Percentiles rank a stretch among this genome's conserved stretches.
Evolutionary conservation across 352 stramenopile genomes (phyloP).

Genomic region (Albugo candida): DNA sequence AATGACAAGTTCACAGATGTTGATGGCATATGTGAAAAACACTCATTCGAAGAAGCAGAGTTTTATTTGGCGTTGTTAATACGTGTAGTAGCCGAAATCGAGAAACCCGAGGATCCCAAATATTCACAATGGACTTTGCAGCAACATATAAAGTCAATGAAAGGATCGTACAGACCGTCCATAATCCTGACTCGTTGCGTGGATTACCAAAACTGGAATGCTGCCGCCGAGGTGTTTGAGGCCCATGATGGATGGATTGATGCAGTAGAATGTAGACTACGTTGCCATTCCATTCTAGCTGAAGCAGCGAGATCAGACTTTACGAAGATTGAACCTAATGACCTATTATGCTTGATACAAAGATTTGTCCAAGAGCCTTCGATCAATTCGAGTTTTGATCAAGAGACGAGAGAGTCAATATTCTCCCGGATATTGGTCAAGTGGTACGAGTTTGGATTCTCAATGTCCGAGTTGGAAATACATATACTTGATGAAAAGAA

Average conservation of each 20-base stretch:
- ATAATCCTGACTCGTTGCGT: constrained; percentile 59
- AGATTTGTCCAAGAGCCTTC: constrained; percentile 36
- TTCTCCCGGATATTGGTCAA: constrained; percentile 62
- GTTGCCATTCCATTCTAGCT: constrained; percentile 24
- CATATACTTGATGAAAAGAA: constrained; percentile 38
- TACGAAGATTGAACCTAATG: too few relatives aligned
- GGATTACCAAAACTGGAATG: constrained; percentile 68
- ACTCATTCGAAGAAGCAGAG: constrained; percentile 39
- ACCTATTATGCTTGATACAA: too few relatives aligned
- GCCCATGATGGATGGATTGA: constrained; percentile 61
- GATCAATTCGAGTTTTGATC: constrained; percentile 19
- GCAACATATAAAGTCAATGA: constrained; percentile 10
- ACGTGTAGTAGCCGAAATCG: constrained; percentile 10
- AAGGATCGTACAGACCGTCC: constrained; percentile 34
- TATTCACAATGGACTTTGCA: constrained; percentile 39
- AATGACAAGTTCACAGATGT: too few relatives aligned
- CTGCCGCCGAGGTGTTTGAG: constrained; percentile 57
- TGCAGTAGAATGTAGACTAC: constrained; percentile 62
- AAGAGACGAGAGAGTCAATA: constrained; percentile 35
- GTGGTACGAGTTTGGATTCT: constrained; percentile 61
- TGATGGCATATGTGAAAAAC: too few relatives aligned
- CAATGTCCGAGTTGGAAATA: constrained; percentile 32
- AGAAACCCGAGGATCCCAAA: background rate
- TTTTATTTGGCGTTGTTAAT: constrained; percentile 56
- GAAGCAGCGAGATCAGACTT: too few relatives aligned